Conservation (phyloP, 2,329 filamentous ascomycete genomes). For the Diaporthe sp. region DNA sequence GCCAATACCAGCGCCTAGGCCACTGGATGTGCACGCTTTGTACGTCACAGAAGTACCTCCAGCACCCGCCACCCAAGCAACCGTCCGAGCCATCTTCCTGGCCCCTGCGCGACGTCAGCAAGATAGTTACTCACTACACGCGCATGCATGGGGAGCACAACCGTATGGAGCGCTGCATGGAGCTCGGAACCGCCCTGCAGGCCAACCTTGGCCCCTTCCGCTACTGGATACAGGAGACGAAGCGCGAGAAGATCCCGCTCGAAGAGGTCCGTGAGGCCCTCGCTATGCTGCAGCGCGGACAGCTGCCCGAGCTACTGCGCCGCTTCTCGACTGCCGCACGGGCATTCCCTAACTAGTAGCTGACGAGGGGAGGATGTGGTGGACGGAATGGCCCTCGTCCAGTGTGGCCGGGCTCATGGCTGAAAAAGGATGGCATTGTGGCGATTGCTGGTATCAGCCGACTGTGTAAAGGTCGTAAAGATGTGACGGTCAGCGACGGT, state of each 20-base stretch:
- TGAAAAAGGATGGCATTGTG: not conserved
- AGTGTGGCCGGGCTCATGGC: too few relatives aligned
- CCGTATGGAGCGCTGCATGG: conserved; percentile 56
- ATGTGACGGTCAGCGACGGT: not conserved
- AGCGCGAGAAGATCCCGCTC: conserved; percentile 53
- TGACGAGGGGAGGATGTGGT: not conserved
- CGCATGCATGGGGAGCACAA: conserved; percentile 62
- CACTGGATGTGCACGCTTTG: conserved; percentile 63
- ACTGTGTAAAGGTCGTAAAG: too few relatives aligned
- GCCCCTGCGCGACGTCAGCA: conserved; percentile 61
- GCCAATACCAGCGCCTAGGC: conserved; percentile 55
- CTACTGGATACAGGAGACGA: conserved; percentile 62
- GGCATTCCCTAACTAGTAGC: conserved; percentile 47
- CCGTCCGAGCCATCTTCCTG: conserved; percentile 62
- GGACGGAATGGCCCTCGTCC: not conserved
- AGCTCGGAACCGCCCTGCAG: conserved; percentile 58
- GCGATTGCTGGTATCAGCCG: not conserved
- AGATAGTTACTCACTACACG: conserved; percentile 62
- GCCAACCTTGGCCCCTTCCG: conserved; percentile 62
- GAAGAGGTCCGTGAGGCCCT: conserved; percentile 55
- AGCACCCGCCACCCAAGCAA: conserved; percentile 56
- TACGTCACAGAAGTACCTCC: conserved; percentile 57
- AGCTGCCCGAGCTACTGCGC: conserved; percentile 54
- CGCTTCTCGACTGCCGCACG: conserved; percentile 53
- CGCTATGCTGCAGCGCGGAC: conserved; percentile 51